Evolutionary conservation across 2,329 filamentous ascomycete genomes (phyloP), one percentile per base, ranked within the genome.

Genomic region (Fusarium coicis): DNA sequence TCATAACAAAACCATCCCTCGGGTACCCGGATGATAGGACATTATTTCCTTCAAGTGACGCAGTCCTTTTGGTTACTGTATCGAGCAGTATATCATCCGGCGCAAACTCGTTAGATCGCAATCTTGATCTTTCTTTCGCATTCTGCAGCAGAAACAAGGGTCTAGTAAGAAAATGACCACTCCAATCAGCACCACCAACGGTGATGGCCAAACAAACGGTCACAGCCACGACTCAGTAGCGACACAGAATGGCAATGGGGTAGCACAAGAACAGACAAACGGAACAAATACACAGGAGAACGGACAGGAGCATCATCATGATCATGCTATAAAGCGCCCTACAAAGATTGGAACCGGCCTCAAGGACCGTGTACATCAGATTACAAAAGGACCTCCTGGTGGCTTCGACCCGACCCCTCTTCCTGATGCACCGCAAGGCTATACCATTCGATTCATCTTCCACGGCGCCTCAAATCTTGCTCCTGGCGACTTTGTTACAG

Each of bases 401-500:
- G 95, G 95, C 39, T 96, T 90, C 80, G 95, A 97, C 81, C 81
- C 85, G 40, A 97, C 94, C 1, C 93, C 94, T 4, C 85, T 97
- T 14, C 93, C 94, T 1, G 83, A 88, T 76, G 91, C 90, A 9
- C 91, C 92, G 14, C 90, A 92, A 12, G 95, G 95, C 32, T 98
- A 93, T 83, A 97, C 94, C 0, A 80, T 98, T 73, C 93, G 92
- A 79, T 92, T 98, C 83, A 95, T 91, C 56, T 94, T 98, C 80
- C 92, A 96, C 81, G 88, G 90, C 66, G 96, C 95, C 2, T 85
- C 86, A 69, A 95, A 97, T 79, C 89, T 98, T 7, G 94, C 96
- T 4, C 89, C 93, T 50, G 93, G 93, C 63, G 96, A 98, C 82
- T 85, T 97, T 75, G 88, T 90, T 77, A 90, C 91, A 16, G 87